These are phyloP conservation scores for Dujonia santamariae DNA, from an alignment of 1,139 yeast species.

Conservation along the genomic window DNA sequence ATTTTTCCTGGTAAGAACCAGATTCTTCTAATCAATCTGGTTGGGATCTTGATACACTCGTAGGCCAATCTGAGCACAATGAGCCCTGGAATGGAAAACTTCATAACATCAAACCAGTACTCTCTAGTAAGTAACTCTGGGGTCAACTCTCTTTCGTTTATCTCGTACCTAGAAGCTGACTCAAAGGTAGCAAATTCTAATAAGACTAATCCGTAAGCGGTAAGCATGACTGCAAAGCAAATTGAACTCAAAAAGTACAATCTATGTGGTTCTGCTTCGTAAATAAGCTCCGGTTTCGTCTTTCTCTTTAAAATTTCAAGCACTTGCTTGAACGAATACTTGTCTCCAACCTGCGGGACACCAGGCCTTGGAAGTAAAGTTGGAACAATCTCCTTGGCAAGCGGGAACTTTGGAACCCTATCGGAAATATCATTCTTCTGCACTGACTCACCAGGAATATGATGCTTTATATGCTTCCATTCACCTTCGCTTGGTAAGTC, in stretches of 20 bases:
- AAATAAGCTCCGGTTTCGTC: slow-evolving; percentile 67
- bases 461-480: slow-evolving; percentile 45
- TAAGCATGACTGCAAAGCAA: slow-evolving; percentile 64
- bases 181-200: slow-evolving; percentile 57
- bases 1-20: slow-evolving; percentile 67
- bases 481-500: slow-evolving; percentile 36
- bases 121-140: slow-evolving; percentile 35
- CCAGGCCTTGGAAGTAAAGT: slow-evolving; percentile 71
- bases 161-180: slow-evolving; percentile 55
- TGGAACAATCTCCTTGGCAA: slow-evolving; percentile 64
- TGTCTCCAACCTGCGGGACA: slow-evolving; percentile 65
- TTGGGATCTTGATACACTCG: slow-evolving; percentile 53
- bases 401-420: slow-evolving; percentile 61
- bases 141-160: slow-evolving; percentile 48
- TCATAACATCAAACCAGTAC: slow-evolving; percentile 30
- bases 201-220: slow-evolving; percentile 63
- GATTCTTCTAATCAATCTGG: slow-evolving; percentile 69
- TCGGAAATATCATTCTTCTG: slow-evolving; percentile 48
- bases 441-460: slow-evolving; percentile 59
- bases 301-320: slow-evolving; percentile 56
- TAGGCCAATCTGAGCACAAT: slow-evolving; percentile 34
- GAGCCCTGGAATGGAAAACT: slow-evolving; percentile 34
- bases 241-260: slow-evolving; percentile 69
- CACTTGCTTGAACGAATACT: slow-evolving; percentile 59
- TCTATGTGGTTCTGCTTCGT: slow-evolving; percentile 82